Base-by-base conservation (phyloP, 2,329 filamentous ascomycete genomes). In the Aspergillus fischeri region DNA sequence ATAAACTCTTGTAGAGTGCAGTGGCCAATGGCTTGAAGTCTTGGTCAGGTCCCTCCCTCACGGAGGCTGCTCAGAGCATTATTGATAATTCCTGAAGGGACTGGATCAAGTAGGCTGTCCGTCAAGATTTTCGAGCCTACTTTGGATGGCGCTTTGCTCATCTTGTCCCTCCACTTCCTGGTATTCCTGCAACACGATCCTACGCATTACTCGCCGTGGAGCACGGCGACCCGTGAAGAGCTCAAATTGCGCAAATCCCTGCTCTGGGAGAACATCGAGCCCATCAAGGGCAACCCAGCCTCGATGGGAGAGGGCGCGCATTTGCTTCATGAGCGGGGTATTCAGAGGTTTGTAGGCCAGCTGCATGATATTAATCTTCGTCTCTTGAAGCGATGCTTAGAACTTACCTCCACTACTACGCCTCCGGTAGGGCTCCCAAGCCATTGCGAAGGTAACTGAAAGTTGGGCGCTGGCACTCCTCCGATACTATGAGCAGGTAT, bases 221-320 rank as follows among this genome's bases (percentile, higher is more conserved):
- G 73, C 72, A n/a, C 71, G 71, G 10, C 71, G 70, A 8, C 73
- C 70, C 1, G 73, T 75, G 49, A 75, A 73, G 2, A 75, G 60
- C 51, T 75, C 73, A 35, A 75, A 75, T 48, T 75, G 73, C 3
- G 73, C 73, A 50, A 75, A 75, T 0, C 73, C 73, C 57, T 75
- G 73, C 58, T 75, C 73, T 1, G 73, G 71, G 4, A 75, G 68
- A 14, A 75, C 70, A 42, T 75, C 73, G 3, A 75, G 70, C 14
- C 73, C 73, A 38, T 75, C 73, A 21, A 75, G 58, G 0, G 72
- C 68, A n/a, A 74, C 70, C 73, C 73, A 75, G 8, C 73, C 72
- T 9, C 71, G 71, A 51, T 72, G 67, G 8, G 70, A 73, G 20
- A 70, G 62, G 5, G 65, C 63, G n/a, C 72, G 70, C 21, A 74